Base-by-base conservation (phyloP, 805 yeast genomes). In the Candida incommunis region DNA sequence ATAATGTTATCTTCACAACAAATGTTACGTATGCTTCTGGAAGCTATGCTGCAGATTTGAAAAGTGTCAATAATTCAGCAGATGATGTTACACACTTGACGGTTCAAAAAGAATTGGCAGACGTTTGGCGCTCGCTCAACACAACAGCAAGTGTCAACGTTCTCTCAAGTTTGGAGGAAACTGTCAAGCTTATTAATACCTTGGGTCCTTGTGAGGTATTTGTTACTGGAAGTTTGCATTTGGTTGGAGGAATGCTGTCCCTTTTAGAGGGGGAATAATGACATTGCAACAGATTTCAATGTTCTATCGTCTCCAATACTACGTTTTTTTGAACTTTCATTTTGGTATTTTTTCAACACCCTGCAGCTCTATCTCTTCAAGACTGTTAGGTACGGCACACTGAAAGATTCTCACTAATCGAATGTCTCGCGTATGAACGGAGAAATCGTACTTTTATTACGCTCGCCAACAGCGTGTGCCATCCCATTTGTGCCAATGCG, bases 11-110 rank as follows among this genome's bases (percentile, higher is more conserved):
- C 3, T 94, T 92, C 65, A 78, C 94, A 7, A 86, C 98, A 0
- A 92, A 92, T 63, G 78, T 86, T 41, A 92, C 97, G 4, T 90
- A 94, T 92, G 70, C 85, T 0, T 69, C 77, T 2, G 96, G 96
- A 2, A 62, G 64, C 20, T 92, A 86, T 60, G 58, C 58, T 15
- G 61, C 78, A 3, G 98, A 92, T 57, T 69, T 92, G 55, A 80
- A 86, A 3, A 85, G 96, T 1, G 70, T 85, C 67, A 92, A 88
- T 61, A 83, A 80, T 2, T 81, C 92, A 2, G 74, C 79, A 50
- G 83, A 79, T 22, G 78, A 75, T 11, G 86, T 92, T 16, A 92
- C 85, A 46, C 72, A 75, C n/a, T 67, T 92, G 46, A 76, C 72
- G 34, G 86, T 92, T 21, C 99, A 92, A 63, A 80, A 80, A 42